Conservation (phyloP, 257 asterid genomes). For the Solanum neorickii region DNA sequence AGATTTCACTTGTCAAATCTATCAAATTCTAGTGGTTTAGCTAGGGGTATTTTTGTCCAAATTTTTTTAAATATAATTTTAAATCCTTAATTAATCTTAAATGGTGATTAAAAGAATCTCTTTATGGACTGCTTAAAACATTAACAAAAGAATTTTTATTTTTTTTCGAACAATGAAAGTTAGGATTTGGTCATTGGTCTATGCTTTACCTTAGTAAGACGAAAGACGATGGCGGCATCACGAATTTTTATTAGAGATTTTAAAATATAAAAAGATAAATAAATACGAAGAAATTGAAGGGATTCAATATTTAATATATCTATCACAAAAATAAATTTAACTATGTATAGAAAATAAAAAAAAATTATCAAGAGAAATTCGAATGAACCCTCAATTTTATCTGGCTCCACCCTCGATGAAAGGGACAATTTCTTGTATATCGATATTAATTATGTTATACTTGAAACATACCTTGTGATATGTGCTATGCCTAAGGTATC, state of each 20-base stretch:
- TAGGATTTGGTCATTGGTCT: background rate
- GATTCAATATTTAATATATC: background rate
- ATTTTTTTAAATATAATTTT: background rate
- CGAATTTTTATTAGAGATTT: accelerated
- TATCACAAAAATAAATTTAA: too few species aligned
- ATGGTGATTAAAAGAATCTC: background rate
- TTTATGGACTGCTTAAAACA: background rate
- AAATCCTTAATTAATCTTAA: background rate
- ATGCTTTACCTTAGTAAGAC: background rate
- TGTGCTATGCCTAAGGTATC: background rate
- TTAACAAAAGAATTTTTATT: background rate
- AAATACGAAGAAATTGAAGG: background rate
- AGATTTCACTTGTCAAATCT: background rate
- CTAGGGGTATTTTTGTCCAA: background rate
- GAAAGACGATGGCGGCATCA: background rate
- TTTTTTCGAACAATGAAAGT: background rate
- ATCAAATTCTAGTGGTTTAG: background rate
- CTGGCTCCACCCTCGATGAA: background rate
- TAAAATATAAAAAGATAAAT: too few species aligned
- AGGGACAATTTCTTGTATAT: background rate
- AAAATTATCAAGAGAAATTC: too few species aligned
- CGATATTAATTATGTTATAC: background rate
- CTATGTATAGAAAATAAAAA: background rate
- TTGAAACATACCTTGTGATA: background rate
- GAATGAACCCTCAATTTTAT: background rate